Conservation (phyloP, 2,329 filamentous ascomycete species). For the Seiridium unicorne region DNA sequence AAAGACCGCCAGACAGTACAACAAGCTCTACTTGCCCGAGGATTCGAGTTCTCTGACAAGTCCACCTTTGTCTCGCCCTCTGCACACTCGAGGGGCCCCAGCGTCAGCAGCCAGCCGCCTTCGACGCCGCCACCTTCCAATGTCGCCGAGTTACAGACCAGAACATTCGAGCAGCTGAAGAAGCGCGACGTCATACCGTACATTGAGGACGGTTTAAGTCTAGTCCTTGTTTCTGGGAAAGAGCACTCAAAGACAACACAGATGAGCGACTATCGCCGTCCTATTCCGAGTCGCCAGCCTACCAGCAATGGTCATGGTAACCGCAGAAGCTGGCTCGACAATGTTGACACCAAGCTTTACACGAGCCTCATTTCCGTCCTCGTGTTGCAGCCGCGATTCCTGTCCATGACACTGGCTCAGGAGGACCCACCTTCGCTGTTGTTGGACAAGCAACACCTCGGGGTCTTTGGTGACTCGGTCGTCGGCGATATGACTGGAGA, state of each 20-base stretch:
- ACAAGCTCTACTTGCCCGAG: conserved; percentile 71
- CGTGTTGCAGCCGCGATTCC: conserved; percentile 63
- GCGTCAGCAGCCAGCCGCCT: conserved; percentile 44
- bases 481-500: conserved; percentile 72
- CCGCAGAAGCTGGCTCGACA: conserved; percentile 52
- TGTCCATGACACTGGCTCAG: conserved; percentile 71
- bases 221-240: conserved; percentile 78
- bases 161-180: conserved; percentile 82
- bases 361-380: conserved; percentile 61
- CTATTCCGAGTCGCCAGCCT: conserved; percentile 31
- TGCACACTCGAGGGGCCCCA: conserved; percentile 35
- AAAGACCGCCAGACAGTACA: conserved; percentile 74
- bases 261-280: conserved; percentile 34
- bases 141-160: conserved; percentile 74
- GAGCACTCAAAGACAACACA: conserved; percentile 38
- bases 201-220: conserved; percentile 65
- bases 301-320: conserved; percentile 23
- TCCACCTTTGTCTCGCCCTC: conserved; percentile 64
- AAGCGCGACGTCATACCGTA: conserved; percentile 72
- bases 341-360: conserved; percentile 63
- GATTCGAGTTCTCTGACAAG: conserved; percentile 80
- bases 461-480: conserved; percentile 68
- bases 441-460: conserved; percentile 66
- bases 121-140: conserved; percentile 75
- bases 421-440: conserved; percentile 73